Evolutionary conservation across 768 basidiomycete species (phyloP).

Genomic region (Serpula lacrymans): DNA sequence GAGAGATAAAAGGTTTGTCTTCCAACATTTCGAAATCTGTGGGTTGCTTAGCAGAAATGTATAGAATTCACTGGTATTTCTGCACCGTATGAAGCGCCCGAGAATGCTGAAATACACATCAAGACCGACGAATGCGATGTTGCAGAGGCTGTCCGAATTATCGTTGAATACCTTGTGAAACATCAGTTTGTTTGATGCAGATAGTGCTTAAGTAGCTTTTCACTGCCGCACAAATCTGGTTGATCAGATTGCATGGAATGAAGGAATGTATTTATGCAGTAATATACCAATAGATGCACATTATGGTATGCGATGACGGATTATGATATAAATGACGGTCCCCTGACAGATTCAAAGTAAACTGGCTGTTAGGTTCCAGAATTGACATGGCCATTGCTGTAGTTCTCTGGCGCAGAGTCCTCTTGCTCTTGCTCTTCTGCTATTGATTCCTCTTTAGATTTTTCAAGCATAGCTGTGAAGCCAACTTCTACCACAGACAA

Average conservation of each 20-base stretch:
- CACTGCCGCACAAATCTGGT: no score
- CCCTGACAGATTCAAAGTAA: no score
- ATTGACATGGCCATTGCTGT: no score
- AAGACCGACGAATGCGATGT: constrained; percentile 81
- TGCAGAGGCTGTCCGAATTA: constrained; percentile 69
- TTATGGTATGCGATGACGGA: no score
- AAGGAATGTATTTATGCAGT: no score
- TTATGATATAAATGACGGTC: no score
- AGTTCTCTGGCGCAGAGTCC: constrained; percentile 8
- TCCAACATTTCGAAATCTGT: background rate
- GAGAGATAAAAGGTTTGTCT: constrained; percentile 85
- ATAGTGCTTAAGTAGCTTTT: no score
- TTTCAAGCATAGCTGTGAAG: constrained; percentile 62
- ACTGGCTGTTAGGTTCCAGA: no score
- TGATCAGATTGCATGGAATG: no score
- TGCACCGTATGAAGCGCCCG: constrained; percentile 92
- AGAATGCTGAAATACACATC: constrained; percentile 86
- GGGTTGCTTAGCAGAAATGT: constrained; percentile 1
- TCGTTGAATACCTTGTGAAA: constrained; percentile 73
- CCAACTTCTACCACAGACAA: constrained; percentile 71
- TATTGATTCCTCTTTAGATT: constrained; percentile 47
- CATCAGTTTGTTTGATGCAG: constrained; percentile 57
- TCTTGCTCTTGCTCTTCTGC: constrained; percentile 60
- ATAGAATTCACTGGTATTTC: constrained; percentile 97
- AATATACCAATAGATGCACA: no score